Conservation (phyloP, 176 grass and related monocot species). For the Carex scoparia region DNA sequence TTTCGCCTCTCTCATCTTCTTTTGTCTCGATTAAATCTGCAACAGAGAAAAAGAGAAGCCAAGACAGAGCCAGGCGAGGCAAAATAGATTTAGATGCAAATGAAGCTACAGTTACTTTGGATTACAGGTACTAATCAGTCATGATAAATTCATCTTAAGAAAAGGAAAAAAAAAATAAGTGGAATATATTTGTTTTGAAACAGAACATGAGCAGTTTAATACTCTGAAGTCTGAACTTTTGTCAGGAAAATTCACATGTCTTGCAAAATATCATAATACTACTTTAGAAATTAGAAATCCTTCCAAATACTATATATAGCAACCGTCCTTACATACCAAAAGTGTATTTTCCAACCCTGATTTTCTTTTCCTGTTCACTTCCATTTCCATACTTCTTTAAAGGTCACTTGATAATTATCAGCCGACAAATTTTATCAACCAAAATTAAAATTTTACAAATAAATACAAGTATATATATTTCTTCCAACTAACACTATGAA, state of each 20-base stretch:
- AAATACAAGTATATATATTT: neutral
- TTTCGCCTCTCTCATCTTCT: neutral
- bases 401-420: neutral
- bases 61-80: slow-evolving; percentile 50
- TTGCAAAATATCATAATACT: neutral
- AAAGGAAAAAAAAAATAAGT: neutral
- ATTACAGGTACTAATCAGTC: slow-evolving; percentile 52
- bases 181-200: neutral
- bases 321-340: neutral
- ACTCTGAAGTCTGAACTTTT: neutral
- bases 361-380: too few species aligned
- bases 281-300: neutral
- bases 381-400: neutral
- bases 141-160: neutral
- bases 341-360: neutral
- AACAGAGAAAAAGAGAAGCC: slow-evolving; percentile 61
- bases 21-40: slow-evolving; percentile 5
- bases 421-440: neutral
- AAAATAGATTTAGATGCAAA: slow-evolving; percentile 87
- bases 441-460: neutral
- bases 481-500: neutral
- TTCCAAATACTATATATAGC: neutral
- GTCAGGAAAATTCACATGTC: neutral
- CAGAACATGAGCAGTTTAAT: neutral
- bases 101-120: slow-evolving; percentile 78